Conservation (phyloP, 306 rosid genomes). For the Luffa acutangula region DNA sequence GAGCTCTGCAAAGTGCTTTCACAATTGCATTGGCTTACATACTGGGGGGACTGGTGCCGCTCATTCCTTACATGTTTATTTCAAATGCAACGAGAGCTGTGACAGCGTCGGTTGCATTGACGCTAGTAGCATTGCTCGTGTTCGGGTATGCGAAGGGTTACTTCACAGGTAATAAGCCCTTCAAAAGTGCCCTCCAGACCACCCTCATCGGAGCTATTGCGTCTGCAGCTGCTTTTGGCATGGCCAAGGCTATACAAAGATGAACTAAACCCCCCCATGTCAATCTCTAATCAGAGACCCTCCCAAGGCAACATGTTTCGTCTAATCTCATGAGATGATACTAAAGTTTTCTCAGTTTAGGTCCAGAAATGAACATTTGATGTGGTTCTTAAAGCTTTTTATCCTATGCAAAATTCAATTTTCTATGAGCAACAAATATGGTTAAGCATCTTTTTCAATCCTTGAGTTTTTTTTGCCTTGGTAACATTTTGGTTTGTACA, state of each 20-base stretch:
- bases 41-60: constrained; percentile 71
- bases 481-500: neutral
- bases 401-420: neutral
- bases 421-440: neutral
- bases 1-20: constrained; percentile 76
- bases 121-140: constrained; percentile 53
- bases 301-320: neutral
- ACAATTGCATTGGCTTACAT: constrained; percentile 79
- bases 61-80: constrained; percentile 63
- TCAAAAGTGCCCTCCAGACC: constrained; percentile 71
- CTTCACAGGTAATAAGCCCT: constrained; percentile 67
- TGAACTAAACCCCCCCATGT: constrained; percentile 12
- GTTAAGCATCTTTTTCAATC: neutral
- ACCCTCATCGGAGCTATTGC: constrained; percentile 76
- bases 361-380: neutral
- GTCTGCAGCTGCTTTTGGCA: constrained; percentile 68
- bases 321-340: neutral
- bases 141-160: constrained; percentile 81
- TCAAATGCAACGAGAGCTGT: constrained; percentile 53
- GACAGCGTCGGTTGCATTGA: constrained; percentile 39
- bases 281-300: neutral
- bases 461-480: neutral
- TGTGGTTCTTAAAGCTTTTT: neutral
- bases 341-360: neutral
- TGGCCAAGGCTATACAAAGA: constrained; percentile 63